Evolutionary conservation across 495 filamentous ascomycete genomes (phyloP).

Genomic region (Aspergillus panamensis): DNA sequence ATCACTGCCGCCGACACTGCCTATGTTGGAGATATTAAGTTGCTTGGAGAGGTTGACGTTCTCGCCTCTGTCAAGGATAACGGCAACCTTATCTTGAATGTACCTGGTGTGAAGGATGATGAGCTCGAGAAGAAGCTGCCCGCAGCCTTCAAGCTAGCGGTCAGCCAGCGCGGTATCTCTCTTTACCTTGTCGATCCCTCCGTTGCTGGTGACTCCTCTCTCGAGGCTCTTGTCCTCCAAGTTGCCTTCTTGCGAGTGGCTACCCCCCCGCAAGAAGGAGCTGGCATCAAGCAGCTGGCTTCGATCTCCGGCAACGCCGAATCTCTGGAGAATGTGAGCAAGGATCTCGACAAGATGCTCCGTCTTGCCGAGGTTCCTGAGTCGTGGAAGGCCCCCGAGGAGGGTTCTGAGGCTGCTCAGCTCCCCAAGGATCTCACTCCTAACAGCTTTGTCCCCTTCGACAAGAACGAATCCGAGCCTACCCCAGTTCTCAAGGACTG

Average conservation of each 20-base stretch:
- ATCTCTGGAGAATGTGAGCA: slow-evolving; percentile 55
- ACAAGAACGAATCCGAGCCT: slow-evolving; percentile 70
- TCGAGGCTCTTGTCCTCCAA: slow-evolving; percentile 61
- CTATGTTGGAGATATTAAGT: slow-evolving; percentile 72
- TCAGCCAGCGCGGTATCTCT: slow-evolving; percentile 63
- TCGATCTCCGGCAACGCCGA: slow-evolving; percentile 52
- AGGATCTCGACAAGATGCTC: slow-evolving; percentile 66
- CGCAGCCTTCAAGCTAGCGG: slow-evolving; percentile 56
- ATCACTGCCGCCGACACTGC: slow-evolving; percentile 74
- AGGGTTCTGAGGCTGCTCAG: slow-evolving; percentile 46
- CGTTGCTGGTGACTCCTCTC: slow-evolving; percentile 56
- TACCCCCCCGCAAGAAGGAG: slow-evolving; percentile 51
- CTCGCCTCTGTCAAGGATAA: slow-evolving; percentile 65
- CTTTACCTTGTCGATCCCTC: slow-evolving; percentile 71
- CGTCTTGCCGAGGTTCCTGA: slow-evolving; percentile 71
- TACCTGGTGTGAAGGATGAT: slow-evolving; percentile 75
- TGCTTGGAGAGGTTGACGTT: slow-evolving; percentile 72
- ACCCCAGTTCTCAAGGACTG: slow-evolving; percentile 65
- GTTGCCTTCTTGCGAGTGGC: slow-evolving; percentile 77
- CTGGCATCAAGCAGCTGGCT: slow-evolving; percentile 54
- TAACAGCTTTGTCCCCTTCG: slow-evolving; percentile 80
- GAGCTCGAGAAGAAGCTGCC: slow-evolving; percentile 89
- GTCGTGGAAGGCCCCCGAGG: slow-evolving; percentile 67
- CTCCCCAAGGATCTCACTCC: slow-evolving; percentile 60
- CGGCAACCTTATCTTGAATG: slow-evolving; percentile 69